Base-by-base conservation (phyloP, 441 rosid genomes). In the Jatropha podagrica region DNA sequence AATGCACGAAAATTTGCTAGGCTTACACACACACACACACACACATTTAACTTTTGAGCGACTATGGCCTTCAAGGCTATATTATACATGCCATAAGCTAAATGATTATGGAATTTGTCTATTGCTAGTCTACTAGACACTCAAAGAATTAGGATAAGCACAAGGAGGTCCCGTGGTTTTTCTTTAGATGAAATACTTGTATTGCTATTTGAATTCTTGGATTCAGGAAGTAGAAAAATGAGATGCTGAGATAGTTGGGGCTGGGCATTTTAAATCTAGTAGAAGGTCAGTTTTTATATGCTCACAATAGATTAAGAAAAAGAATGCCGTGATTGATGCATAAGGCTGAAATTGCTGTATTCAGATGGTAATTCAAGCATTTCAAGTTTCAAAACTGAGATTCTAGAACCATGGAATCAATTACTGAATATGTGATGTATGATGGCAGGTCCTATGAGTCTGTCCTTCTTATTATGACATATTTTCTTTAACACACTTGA, bases 261-360 rank as follows among this genome's bases (percentile, higher is more conserved):
- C 52, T 51, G 60, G 56, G 14, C 13, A 68, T 49, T 14, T 27
- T 68, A 27, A 51, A 54, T 54, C 20, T 15, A 54, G 12, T 52
- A 32, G 72, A 51, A 52, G 42, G 51, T 32, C 15, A 10, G 44
- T 18, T 68, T 68, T 17, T 37, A n/a, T 54, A 51, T 37, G 60
- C 40, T 23, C 26, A 26, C 14, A 52, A 32, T 38, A 3, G 23
- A 20, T 5, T 5, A 15, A 7, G 14, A 20, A 51, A 52, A 49
- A 69, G 61, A 69, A 32, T 69, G 12, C 26, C 8, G 60, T 17
- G 7, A 37, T 69, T 17, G 58, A 69, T 38, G 11, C 11, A 10
- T 40, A 69, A 69, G 20, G 42, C 26, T 68, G 41, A 46, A 68
- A 52, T 26, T 48, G 72, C 59, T 68, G 10, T 18, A 51, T 27